These are phyloP conservation scores for Mortierella sp. DNA, from an alignment of 371 early-diverging fungal species.

Conservation along the genomic window DNA sequence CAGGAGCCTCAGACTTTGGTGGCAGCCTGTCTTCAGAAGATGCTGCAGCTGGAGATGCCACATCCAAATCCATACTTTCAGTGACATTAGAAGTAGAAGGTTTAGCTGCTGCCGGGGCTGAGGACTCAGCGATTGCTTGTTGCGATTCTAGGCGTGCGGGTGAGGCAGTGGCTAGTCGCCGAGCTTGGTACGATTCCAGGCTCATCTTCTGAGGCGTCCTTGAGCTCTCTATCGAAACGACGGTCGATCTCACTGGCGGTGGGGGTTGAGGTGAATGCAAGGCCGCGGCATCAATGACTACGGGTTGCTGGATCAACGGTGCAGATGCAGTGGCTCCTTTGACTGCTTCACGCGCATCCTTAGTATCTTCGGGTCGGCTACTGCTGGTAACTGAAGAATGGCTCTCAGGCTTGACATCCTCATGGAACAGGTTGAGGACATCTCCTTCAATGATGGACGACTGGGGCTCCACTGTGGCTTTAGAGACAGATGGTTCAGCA, in stretches of 20 bases:
- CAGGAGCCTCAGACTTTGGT: background rate
- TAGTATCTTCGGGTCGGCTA: background rate
- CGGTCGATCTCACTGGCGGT: background rate
- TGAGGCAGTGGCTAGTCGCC: constrained; percentile 16
- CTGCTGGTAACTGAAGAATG: background rate
- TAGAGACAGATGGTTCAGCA: no score
- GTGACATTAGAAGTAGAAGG: background rate
- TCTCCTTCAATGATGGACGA: constrained; percentile 36
- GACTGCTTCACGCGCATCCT: background rate
- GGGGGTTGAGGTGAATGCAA: no score
- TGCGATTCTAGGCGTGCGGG: constrained; percentile 9
- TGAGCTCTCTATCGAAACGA: constrained; percentile 26
- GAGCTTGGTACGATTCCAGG: constrained; percentile 47
- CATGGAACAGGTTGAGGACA: constrained; percentile 47
- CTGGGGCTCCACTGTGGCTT: no score
- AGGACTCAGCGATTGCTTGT: background rate
- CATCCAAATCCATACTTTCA: constrained; percentile 25
- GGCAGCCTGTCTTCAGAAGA: background rate
- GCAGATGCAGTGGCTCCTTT: background rate
- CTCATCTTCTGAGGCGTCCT: constrained; percentile 44
- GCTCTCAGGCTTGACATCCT: constrained; percentile 30
- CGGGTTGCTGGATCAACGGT: constrained; percentile 10
- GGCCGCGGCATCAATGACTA: background rate
- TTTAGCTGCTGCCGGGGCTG: background rate
- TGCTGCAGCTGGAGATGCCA: constrained; percentile 9